A percentile compares a stretch with the other conserved stretches of the same genome.
These are phyloP conservation scores for Penicillium oxalicum DNA, from an alignment of 2,329 filamentous ascomycete genomes.

Conservation along the genomic window DNA sequence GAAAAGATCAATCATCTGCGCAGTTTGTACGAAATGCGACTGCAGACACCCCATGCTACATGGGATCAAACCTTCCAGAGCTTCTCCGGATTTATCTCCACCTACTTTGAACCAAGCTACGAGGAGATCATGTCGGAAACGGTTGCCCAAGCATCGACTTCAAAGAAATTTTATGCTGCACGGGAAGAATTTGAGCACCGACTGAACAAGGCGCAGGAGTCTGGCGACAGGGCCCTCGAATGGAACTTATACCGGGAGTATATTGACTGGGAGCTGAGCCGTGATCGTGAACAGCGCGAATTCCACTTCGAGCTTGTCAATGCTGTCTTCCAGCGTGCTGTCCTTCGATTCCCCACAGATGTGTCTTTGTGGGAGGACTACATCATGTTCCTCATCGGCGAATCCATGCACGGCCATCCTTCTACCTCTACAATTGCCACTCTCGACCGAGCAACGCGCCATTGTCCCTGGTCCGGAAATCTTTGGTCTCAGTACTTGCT, in stretches of 20 bases:
- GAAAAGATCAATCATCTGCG: conserved; percentile 47
- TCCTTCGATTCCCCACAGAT: conserved; percentile 66
- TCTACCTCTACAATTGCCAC: conserved; percentile 57
- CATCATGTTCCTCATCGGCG: conserved; percentile 61
- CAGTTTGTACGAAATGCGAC: conserved; percentile 48
- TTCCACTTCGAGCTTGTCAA: conserved; percentile 52
- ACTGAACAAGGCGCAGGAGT: conserved; percentile 46
- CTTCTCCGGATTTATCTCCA: conserved; percentile 56
- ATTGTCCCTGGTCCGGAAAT: conserved; percentile 87
- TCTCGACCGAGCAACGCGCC: conserved; percentile 73
- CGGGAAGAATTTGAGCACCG: conserved; percentile 52
- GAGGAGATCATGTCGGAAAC: conserved; percentile 55
- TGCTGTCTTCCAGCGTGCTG: conserved; percentile 70
- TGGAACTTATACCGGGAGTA: conserved; percentile 59
- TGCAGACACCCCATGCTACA: conserved; percentile 53
- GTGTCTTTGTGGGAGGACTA: conserved; percentile 78
- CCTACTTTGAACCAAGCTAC: conserved; percentile 49
- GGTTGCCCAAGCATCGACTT: conserved; percentile 45
- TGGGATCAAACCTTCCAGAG: conserved; percentile 55
- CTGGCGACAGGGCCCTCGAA: conserved; percentile 49
- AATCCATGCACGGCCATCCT: conserved; percentile 44
- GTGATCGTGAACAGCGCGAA: conserved; percentile 51
- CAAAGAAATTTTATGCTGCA: conserved; percentile 49
- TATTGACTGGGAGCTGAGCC: conserved; percentile 73
- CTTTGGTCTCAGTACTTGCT: conserved; percentile 89